Evolutionary conservation across 176 grass and related monocot species (phyloP).

Genomic region (Carex kokanica): DNA sequence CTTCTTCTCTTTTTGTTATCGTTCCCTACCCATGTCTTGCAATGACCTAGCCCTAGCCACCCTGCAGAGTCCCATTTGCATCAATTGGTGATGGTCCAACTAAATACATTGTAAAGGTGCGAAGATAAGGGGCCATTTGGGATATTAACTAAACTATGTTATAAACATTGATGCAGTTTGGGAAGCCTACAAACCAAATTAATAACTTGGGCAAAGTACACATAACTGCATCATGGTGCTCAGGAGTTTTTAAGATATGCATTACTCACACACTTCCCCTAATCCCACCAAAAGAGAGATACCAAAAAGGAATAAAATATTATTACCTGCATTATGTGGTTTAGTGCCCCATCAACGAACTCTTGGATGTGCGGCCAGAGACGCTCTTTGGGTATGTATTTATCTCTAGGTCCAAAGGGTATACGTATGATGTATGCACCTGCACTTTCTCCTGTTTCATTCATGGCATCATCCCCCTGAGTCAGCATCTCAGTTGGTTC

Average conservation of each 20-base stretch:
- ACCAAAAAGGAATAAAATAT: background rate
- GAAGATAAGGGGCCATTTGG: background rate
- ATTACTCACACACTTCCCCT: background rate
- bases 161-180: background rate
- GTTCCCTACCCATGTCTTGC: background rate
- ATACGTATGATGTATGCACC: conserved; percentile 54
- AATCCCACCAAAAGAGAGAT: background rate
- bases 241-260: background rate
- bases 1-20: background rate
- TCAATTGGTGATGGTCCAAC: background rate
- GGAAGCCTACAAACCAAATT: background rate
- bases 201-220: background rate
- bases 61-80: background rate
- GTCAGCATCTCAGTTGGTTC: conserved; percentile 52
- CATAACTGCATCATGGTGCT: background rate
- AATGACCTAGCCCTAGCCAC: background rate
- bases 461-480: conserved; percentile 22
- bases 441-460: conserved; percentile 48
- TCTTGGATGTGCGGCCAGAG: conserved; percentile 55
- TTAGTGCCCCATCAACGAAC: conserved; percentile 50
- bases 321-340: conserved; percentile 42
- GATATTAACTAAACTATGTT: background rate
- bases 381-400: conserved; percentile 50
- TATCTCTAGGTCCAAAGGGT: conserved; percentile 54
- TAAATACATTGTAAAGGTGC: background rate